Percentiles rank a stretch among this genome's conserved stretches.
These are phyloP conservation scores for Cornus controversa DNA, from an alignment of 148 eudicot genomes.

Conservation along the genomic window DNA sequence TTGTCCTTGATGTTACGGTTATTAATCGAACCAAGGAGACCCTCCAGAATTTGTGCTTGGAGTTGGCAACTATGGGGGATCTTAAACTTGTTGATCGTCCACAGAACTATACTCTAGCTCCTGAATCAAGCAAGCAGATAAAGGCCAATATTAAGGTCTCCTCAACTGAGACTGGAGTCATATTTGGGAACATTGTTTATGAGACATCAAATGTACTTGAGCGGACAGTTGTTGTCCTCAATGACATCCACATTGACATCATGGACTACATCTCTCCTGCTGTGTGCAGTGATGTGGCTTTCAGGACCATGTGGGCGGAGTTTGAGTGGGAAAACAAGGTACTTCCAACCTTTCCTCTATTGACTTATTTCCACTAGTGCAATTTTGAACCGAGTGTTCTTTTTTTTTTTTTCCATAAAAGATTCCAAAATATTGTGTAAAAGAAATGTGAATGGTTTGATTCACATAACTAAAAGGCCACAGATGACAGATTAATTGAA, in stretches of 20 bases:
- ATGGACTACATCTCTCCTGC: slow-evolving; percentile 91
- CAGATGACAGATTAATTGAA: too few relatives aligned
- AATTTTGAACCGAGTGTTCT: too few relatives aligned
- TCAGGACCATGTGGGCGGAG: slow-evolving; percentile 85
- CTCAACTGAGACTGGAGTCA: slow-evolving; percentile 84
- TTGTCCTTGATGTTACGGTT: slow-evolving; percentile 88
- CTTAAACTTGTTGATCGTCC: slow-evolving; percentile 91
- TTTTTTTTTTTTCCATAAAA: too few relatives aligned
- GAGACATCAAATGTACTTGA: slow-evolving; percentile 84
- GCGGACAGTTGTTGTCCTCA: slow-evolving; percentile 78
- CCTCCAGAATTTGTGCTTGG: slow-evolving; percentile 80
- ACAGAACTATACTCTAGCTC: slow-evolving; percentile 80
- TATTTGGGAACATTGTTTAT: slow-evolving; percentile 79
- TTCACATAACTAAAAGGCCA: background rate
- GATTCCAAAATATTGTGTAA: too few relatives aligned
- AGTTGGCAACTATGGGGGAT: slow-evolving; percentile 91
- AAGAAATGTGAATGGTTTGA: background rate
- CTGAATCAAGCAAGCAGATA: slow-evolving; percentile 83
- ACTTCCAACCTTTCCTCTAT: background rate
- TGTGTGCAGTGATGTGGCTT: slow-evolving; percentile 69
- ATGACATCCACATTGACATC: slow-evolving; percentile 84
- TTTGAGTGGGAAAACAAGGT: slow-evolving; percentile 96
- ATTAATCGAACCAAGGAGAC: slow-evolving; percentile 84
- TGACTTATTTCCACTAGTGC: background rate
- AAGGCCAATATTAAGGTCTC: slow-evolving; percentile 84